Evolutionary conservation across 2,329 filamentous ascomycete species (phyloP).

Genomic region (Chalara sp.): DNA sequence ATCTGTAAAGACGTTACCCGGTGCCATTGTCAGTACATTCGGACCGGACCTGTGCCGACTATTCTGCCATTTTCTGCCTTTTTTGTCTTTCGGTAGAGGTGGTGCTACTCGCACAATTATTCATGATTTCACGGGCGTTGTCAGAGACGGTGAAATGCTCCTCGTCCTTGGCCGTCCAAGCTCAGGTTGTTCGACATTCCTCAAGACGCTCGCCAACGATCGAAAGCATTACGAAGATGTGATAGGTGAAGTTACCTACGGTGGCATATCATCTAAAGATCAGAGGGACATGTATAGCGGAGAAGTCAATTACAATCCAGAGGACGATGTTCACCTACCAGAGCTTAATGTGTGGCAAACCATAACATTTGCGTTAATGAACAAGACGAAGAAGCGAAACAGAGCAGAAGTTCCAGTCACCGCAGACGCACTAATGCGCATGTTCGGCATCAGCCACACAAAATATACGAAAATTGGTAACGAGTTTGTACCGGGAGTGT

Average conservation of each 20-base stretch:
- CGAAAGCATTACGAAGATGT: slow-evolving; percentile 58
- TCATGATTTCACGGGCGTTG: slow-evolving; percentile 59
- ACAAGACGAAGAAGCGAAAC: slow-evolving; percentile 65
- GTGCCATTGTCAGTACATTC: slow-evolving; percentile 71
- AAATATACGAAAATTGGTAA: slow-evolving; percentile 71
- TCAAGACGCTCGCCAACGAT: slow-evolving; percentile 70
- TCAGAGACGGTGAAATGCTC: slow-evolving; percentile 66
- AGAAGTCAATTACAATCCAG: slow-evolving; percentile 72
- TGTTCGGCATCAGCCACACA: slow-evolving; percentile 75
- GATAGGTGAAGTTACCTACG: slow-evolving; percentile 64
- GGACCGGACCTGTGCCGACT: slow-evolving; percentile 71
- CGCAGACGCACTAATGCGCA: slow-evolving; percentile 63
- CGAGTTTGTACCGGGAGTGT: slow-evolving; percentile 59
- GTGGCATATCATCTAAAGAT: slow-evolving; percentile 61
- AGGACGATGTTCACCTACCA: slow-evolving; percentile 72
- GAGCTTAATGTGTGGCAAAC: slow-evolving; percentile 73
- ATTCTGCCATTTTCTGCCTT: slow-evolving; percentile 31
- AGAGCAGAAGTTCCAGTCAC: slow-evolving; percentile 43
- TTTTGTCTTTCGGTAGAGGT: slow-evolving; percentile 1
- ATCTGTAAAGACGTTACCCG: slow-evolving; percentile 66
- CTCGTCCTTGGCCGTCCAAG: slow-evolving; percentile 67
- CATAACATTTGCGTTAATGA: slow-evolving; percentile 65
- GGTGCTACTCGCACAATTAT: slow-evolving; percentile 32
- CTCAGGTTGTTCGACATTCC: slow-evolving; percentile 68
- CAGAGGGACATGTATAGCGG: slow-evolving; percentile 61